Conservation (phyloP, 345 rosid genomes). For the Murraya koenigii region DNA sequence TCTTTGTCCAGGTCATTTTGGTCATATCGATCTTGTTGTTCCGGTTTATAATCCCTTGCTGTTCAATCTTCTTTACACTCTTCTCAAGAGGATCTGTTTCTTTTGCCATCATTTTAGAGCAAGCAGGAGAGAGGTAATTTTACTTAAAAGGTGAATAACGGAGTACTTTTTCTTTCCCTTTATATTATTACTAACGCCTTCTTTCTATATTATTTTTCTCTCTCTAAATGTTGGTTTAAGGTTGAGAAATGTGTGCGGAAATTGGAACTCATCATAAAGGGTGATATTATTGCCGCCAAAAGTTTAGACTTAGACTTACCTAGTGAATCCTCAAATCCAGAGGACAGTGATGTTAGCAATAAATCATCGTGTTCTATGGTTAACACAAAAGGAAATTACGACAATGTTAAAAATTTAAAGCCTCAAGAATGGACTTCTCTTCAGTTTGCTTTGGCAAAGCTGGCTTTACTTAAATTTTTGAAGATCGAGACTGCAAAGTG, state of each 20-base stretch:
- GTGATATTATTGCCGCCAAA: constrained; percentile 74
- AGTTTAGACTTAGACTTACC: constrained; percentile 35
- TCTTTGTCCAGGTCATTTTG: constrained; percentile 90
- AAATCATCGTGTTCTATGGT: constrained; percentile 31
- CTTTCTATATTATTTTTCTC: constrained; percentile 7
- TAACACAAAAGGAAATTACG: constrained; percentile 28
- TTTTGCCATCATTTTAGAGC: constrained; percentile 58
- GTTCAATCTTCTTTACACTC: constrained; percentile 50
- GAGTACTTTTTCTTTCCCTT: not conserved
- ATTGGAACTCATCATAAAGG: constrained; percentile 72
- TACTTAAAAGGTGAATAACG: not conserved
- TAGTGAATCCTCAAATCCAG: constrained; percentile 28
- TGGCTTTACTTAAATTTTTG: constrained; percentile 49
- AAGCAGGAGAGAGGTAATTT: constrained; percentile 38
- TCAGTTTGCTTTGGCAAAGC: constrained; percentile 63
- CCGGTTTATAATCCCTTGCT: constrained; percentile 80
- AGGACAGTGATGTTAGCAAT: constrained; percentile 41
- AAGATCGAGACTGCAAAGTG: constrained; percentile 45
- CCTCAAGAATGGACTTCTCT: constrained; percentile 75
- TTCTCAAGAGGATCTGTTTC: constrained; percentile 68
- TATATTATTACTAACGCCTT: constrained; percentile 7
- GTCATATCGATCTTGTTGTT: constrained; percentile 72
- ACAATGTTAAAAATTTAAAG: constrained; percentile 23
- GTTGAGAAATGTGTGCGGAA: constrained; percentile 54
- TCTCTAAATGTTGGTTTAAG: constrained; percentile 33